phyloP scores from a whole-genome alignment of 1,284 basidiomycete genomes.

The Ganoderma leucocontextum region DNA sequence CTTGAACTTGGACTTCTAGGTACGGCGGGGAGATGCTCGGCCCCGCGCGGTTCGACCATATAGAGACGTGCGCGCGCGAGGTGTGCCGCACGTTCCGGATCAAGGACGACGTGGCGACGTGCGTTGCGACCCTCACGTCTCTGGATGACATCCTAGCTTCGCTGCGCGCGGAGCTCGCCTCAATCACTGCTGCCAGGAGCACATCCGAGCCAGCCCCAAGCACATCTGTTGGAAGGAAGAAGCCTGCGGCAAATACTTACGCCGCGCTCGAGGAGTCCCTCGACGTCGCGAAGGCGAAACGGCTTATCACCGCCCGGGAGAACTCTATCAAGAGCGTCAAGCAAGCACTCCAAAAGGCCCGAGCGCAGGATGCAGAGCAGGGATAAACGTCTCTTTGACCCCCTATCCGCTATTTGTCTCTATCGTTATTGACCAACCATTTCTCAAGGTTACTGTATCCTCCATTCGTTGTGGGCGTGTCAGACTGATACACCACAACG shows the following conservation, averaged over 20 bases:
- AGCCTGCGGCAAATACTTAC: constrained; percentile 47
- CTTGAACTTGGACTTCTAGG: constrained; percentile 48
- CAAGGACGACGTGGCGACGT: constrained; percentile 70
- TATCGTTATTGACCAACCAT: not conserved
- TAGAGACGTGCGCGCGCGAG: constrained; percentile 76
- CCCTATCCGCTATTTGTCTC: not conserved
- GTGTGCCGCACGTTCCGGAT: constrained; percentile 74
- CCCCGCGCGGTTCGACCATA: constrained; percentile 78
- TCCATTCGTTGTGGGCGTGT: too few species aligned
- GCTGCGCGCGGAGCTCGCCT: constrained; percentile 61
- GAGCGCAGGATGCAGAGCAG: constrained; percentile 1
- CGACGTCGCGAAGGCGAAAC: constrained; percentile 55
- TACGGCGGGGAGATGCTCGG: constrained; percentile 81
- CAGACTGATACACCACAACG: too few species aligned
- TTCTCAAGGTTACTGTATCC: not conserved
- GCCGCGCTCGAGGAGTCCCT: constrained; percentile 45
- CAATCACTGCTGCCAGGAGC: constrained; percentile 19
- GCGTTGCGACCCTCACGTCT: constrained; percentile 60
- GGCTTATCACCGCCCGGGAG: constrained; percentile 57
- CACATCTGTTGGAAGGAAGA: constrained; percentile 21
- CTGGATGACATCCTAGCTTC: constrained; percentile 68
- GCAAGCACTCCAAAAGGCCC: constrained; percentile 34
- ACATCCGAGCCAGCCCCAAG: constrained; percentile 8
- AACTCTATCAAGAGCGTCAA: constrained; percentile 50
- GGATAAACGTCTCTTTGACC: not conserved